Evolutionary conservation across 768 basidiomycete species (phyloP).

Genomic region (Tylopilus plumbeoviolaceoides): DNA sequence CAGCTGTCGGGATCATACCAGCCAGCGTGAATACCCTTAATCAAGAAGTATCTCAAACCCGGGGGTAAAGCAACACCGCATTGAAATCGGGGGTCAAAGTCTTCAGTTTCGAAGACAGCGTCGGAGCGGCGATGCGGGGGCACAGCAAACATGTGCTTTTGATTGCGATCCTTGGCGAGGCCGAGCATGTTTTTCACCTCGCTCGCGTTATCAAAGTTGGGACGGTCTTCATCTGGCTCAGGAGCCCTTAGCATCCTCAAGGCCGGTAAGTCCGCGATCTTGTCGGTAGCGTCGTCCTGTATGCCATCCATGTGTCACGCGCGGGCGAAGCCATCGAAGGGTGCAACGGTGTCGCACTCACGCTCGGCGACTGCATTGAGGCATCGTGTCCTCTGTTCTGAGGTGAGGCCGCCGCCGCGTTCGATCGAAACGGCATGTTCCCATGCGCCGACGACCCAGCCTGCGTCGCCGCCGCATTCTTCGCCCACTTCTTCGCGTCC

Average conservation of each 20-base stretch:
- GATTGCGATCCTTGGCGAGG: conserved; percentile 47
- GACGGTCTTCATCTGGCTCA: conserved; percentile 38
- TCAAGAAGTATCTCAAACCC: no score
- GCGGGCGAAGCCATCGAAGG: conserved; percentile 10
- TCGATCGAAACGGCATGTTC: no score
- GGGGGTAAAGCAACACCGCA: no score
- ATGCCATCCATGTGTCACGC: conserved; percentile 39
- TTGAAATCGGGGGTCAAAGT: conserved; percentile 63
- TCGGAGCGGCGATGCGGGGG: conserved; percentile 19
- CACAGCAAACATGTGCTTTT: conserved; percentile 34
- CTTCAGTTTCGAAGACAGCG: conserved; percentile 38
- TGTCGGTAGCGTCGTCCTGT: conserved; percentile 48
- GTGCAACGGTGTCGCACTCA: background rate
- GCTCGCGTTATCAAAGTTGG: conserved; percentile 65
- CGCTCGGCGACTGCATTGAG: background rate
- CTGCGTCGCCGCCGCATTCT: conserved; percentile 6
- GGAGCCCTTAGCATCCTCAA: conserved; percentile 59
- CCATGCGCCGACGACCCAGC: background rate
- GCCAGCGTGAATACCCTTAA: no score
- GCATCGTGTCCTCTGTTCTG: background rate
- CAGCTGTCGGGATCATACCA: no score
- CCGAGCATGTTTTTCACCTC: conserved; percentile 60
- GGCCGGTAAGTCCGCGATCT: conserved; percentile 63
- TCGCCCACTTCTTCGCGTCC: conserved; percentile 5
- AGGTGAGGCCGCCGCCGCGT: no score